phyloP scores from a whole-genome alignment of 1,284 basidiomycete species.

The Exsudoporus floridanus region DNA sequence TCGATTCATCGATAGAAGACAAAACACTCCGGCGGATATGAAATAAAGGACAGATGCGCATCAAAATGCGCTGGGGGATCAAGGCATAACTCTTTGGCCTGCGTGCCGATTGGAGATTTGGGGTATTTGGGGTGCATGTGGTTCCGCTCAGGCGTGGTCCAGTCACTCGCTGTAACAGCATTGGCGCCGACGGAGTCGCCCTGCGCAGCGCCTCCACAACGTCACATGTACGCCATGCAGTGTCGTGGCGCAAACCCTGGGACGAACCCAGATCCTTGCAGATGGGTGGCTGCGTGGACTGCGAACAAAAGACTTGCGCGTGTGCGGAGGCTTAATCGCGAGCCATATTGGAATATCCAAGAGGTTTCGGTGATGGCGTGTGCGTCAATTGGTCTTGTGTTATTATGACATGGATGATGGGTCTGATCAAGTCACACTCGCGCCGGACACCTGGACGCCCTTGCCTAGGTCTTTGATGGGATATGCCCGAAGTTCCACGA shows the following conservation, averaged over 20 bases:
- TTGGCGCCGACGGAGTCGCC: neutral
- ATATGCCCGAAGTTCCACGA: neutral
- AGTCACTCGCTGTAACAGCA: neutral
- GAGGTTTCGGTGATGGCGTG: no score
- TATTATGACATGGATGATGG: no score
- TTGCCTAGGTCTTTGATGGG: neutral
- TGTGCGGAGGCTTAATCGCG: no score
- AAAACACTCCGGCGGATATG: neutral
- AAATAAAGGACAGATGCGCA: neutral
- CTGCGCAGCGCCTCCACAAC: neutral
- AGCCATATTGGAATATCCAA: neutral
- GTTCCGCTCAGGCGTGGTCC: neutral
- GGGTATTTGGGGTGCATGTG: neutral
- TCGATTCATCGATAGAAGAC: no score
- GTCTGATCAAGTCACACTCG: neutral
- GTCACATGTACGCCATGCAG: neutral
- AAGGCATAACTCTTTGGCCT: no score
- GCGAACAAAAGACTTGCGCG: neutral
- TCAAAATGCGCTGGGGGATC: neutral
- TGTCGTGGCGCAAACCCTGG: neutral
- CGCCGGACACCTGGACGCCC: neutral
- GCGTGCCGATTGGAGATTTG: neutral
- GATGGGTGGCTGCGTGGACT: neutral
- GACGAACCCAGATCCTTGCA: neutral
- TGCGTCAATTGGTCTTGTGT: neutral